Conservation (phyloP, 2,329 filamentous ascomycete species). For the Metarhizium sp. region DNA sequence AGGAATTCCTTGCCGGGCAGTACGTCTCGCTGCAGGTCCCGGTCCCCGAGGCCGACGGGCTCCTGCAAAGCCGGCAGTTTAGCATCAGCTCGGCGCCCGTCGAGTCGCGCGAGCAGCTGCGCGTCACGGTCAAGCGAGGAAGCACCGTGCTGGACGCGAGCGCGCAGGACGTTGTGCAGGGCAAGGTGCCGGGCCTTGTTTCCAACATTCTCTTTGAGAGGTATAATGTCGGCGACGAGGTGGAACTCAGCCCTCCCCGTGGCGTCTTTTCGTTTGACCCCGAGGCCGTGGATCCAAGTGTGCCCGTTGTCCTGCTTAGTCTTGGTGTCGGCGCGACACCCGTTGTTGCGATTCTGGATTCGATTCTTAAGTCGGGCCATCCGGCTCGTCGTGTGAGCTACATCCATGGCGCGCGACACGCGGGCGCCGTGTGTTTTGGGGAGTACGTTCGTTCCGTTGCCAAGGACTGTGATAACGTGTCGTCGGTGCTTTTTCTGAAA, state of each 20-base stretch:
- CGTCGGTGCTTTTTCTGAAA: conserved; percentile 47
- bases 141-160: not conserved
- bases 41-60: conserved; percentile 46
- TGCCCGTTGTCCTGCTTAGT: conserved; percentile 55
- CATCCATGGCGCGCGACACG: conserved; percentile 50
- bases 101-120: conserved; percentile 47
- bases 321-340: conserved; percentile 62
- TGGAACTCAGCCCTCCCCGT: conserved; percentile 46
- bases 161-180: conserved; percentile 20
- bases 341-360: conserved; percentile 55
- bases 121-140: conserved; percentile 57
- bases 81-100: conserved; percentile 53
- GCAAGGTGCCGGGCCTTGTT: conserved; percentile 35
- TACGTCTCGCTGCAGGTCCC: conserved; percentile 59
- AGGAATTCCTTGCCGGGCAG: conserved; percentile 58
- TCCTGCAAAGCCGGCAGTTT: conserved; percentile 66
- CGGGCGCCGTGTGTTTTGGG: conserved; percentile 44
- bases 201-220: conserved; percentile 43
- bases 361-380: conserved; percentile 25
- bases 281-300: conserved; percentile 28
- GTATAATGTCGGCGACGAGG: conserved; percentile 38
- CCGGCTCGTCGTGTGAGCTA: conserved; percentile 43
- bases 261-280: conserved; percentile 53
- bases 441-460: conserved; percentile 39
- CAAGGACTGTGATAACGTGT: conserved; percentile 22